These are phyloP conservation scores for Flaveria floridana DNA, from an alignment of 140 eudicot genomes.

Conservation along the genomic window DNA sequence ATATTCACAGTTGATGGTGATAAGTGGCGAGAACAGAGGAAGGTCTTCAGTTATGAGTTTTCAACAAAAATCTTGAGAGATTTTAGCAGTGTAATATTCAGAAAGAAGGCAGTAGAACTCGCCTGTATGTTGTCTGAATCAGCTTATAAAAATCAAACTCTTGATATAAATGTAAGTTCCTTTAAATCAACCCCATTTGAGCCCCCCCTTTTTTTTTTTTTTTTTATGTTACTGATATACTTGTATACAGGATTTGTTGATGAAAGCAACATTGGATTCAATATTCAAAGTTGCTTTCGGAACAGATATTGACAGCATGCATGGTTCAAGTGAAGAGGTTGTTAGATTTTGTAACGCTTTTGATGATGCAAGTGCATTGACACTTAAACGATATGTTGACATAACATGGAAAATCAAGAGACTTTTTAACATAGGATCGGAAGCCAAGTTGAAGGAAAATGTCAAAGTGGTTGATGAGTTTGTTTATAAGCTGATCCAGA, in stretches of 20 bases:
- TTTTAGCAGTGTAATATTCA: conserved; percentile 53
- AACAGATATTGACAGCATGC: conserved; percentile 59
- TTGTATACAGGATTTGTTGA: conserved; percentile 56
- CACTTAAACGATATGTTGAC: conserved; percentile 49
- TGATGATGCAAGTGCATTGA: conserved; percentile 58
- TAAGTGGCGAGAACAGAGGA: conserved; percentile 64
- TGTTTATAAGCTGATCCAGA: conserved; percentile 56
- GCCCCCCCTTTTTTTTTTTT: too few species aligned
- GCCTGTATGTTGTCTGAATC: conserved; percentile 47
- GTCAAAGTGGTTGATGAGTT: conserved; percentile 51
- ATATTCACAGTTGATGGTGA: conserved; percentile 45
- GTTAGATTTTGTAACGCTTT: conserved; percentile 53
- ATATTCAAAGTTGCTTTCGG: conserved; percentile 75
- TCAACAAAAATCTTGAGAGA: conserved; percentile 58
- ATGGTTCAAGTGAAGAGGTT: conserved; percentile 72
- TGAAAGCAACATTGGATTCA: conserved; percentile 73
- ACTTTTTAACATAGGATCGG: conserved; percentile 54
- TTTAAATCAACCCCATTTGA: not conserved
- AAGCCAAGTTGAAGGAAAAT: conserved; percentile 48
- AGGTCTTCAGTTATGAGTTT: conserved; percentile 58
- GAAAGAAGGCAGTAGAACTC: conserved; percentile 51
- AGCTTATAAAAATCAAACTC: conserved; percentile 31
- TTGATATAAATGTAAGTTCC: conserved; percentile 54
- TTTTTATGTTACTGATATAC: not conserved
- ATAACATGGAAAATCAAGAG: conserved; percentile 54